A percentile compares a stretch with the other conserved stretches of the same genome.
Conservation (phyloP, 1,284 basidiomycete genomes). For the Tetrapyrgos nigripes region DNA sequence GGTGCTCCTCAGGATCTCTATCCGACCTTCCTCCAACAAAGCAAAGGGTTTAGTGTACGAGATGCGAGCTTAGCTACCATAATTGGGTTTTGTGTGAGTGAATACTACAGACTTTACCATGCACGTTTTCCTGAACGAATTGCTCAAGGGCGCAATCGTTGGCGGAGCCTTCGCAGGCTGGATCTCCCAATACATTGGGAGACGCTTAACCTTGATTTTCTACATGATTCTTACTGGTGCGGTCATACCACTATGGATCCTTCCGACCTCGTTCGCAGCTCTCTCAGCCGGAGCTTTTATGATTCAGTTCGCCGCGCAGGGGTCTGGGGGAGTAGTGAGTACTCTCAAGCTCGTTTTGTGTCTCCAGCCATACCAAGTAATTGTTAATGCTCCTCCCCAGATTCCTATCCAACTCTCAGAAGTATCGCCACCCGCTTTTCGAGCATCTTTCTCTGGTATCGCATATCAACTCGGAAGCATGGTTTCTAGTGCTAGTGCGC, state of each 20-base stretch:
- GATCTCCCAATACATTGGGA: constrained; percentile 85
- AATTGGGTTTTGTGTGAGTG: constrained; percentile 81
- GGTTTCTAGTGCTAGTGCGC: constrained; percentile 87
- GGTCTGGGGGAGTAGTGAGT: constrained; percentile 23
- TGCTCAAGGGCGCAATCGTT: constrained; percentile 71
- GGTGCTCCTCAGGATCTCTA: constrained; percentile 67
- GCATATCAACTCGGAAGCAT: constrained; percentile 92
- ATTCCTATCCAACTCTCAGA: constrained; percentile 89
- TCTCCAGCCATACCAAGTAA: too few species aligned
- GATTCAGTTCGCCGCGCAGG: constrained; percentile 61
- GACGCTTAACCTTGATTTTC: constrained; percentile 82
- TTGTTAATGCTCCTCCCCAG: too few species aligned
- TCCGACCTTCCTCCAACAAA: constrained; percentile 77
- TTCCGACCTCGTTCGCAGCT: constrained; percentile 68
- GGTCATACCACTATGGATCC: constrained; percentile 87
- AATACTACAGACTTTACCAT: constrained; percentile 24
- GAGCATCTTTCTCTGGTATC: constrained; percentile 92
- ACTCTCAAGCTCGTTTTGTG: too few species aligned
- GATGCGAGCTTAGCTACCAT: constrained; percentile 88
- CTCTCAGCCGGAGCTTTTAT: constrained; percentile 86
- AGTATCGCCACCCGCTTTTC: constrained; percentile 91
- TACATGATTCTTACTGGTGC: constrained; percentile 65
- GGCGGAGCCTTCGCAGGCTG: constrained; percentile 85
- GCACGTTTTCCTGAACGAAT: not conserved
- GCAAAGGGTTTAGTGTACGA: constrained; percentile 64